A percentile compares a stretch with the other conserved stretches of the same genome.
phyloP scores from a whole-genome alignment of 2,329 filamentous ascomycete species.

The Cryphonectria naterciae region DNA sequence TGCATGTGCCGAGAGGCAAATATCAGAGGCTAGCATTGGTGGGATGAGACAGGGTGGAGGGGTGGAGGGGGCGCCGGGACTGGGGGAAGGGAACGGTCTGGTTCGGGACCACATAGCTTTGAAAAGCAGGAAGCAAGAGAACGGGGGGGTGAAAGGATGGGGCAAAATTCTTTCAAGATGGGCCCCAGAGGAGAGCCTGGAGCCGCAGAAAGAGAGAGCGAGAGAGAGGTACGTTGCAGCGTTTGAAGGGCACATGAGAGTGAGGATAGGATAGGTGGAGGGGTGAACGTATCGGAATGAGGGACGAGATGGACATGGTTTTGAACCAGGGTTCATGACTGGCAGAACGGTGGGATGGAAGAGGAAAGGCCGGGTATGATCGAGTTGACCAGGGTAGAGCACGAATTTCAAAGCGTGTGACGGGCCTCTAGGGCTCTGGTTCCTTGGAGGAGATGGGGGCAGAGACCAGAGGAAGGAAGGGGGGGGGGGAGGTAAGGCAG shows the following conservation, averaged over 20 bases:
- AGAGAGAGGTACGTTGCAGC: constrained; percentile 28
- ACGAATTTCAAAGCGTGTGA: constrained; percentile 16
- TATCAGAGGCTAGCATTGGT: constrained; percentile 43
- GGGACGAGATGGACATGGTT: constrained; percentile 28
- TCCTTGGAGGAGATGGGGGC: constrained; percentile 1
- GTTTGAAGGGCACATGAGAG: constrained; percentile 26
- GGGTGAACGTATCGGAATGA: constrained; percentile 25
- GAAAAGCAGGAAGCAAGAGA: constrained; percentile 25
- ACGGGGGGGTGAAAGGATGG: constrained; percentile 28
- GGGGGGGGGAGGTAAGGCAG: neutral
- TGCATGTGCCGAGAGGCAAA: constrained; percentile 48
- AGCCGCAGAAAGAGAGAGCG: constrained; percentile 33
- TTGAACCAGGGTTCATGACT: constrained; percentile 22
- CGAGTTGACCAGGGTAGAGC: constrained; percentile 26
- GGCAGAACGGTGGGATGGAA: constrained; percentile 17
- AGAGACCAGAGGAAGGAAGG: neutral
- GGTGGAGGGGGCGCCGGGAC: constrained; percentile 34
- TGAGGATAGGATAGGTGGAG: constrained; percentile 8
- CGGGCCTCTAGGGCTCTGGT: constrained; percentile 19
- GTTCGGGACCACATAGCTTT: constrained; percentile 28
- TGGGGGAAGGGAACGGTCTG: constrained; percentile 33
- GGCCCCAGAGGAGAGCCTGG: constrained; percentile 27
- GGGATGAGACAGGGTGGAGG: constrained; percentile 36
- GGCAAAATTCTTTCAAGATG: constrained; percentile 30
- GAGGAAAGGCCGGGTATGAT: constrained; percentile 25